Evolutionary conservation across 345 rosid species (phyloP).

Genomic region (Brassica nigra): DNA sequence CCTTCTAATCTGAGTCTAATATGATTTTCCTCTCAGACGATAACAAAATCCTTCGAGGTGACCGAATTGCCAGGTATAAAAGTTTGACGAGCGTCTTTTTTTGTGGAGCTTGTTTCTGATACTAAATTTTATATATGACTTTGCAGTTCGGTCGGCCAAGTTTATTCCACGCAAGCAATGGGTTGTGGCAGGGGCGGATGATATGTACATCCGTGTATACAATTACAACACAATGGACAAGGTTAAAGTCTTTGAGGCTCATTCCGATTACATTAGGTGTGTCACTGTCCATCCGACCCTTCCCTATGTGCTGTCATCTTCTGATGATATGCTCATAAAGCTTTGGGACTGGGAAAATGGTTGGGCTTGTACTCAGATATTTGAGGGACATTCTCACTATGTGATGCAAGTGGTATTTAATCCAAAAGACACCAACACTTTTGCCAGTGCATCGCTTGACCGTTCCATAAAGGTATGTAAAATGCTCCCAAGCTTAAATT

Average conservation of each 20-base stretch:
- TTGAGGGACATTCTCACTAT: conserved; percentile 98
- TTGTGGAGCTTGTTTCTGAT: conserved; percentile 52
- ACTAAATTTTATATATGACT: conserved; percentile 31
- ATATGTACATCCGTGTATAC: conserved; percentile 85
- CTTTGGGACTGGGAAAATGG: conserved; percentile 99
- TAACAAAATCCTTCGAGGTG: conserved; percentile 87
- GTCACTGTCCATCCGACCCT: conserved; percentile 92
- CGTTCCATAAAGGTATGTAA: conserved; percentile 73
- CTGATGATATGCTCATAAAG: conserved; percentile 99
- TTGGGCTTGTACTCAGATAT: conserved; percentile 88
- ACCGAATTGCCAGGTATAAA: conserved; percentile 83
- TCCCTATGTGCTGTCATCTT: conserved; percentile 88
- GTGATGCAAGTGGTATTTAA: conserved; percentile 97
- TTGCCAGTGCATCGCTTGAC: conserved; percentile 98
- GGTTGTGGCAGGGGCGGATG: conserved; percentile 97
- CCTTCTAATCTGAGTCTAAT: conserved; percentile 30
- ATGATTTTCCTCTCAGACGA: conserved; percentile 48
- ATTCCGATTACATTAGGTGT: conserved; percentile 90
- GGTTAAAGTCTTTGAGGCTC: conserved; percentile 94
- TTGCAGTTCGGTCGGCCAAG: conserved; percentile 93
- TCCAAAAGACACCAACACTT: conserved; percentile 89
- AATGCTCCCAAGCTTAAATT: background rate
- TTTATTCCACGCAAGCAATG: conserved; percentile 85
- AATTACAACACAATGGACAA: conserved; percentile 92
- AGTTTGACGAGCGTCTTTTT: background rate